Percentiles rank a stretch among this genome's conserved stretches.
Conservation (phyloP, 2,329 filamentous ascomycete species). For the Myriosclerotinia scirpicola region DNA sequence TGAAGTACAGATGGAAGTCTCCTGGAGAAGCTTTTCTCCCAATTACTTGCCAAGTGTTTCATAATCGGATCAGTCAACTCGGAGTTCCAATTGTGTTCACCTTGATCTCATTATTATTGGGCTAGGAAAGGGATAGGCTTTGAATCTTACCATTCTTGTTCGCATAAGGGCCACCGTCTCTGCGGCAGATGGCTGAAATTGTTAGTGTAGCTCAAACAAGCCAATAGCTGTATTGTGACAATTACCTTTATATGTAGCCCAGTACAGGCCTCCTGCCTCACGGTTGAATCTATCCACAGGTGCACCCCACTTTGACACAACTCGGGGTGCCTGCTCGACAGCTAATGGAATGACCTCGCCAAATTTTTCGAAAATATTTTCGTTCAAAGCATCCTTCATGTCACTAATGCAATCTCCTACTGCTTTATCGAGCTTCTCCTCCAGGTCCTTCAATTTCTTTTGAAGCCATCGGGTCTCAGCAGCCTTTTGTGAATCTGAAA, state of each 20-base stretch:
- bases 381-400: conserved; percentile 44
- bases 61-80: conserved; percentile 29
- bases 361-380: conserved; percentile 50
- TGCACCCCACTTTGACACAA: conserved; percentile 45
- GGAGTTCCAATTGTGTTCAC: conserved; percentile 5
- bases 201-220: background rate
- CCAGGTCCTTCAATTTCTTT: conserved; percentile 44
- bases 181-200: conserved; percentile 49
- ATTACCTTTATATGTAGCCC: conserved; percentile 51
- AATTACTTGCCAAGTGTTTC: conserved; percentile 31
- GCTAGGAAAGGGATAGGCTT: too few species aligned
- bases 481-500: conserved; percentile 45
- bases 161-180: conserved; percentile 49
- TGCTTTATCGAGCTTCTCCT: conserved; percentile 45
- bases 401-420: conserved; percentile 44
- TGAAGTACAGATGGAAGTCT: conserved; percentile 45
- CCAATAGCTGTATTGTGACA: background rate
- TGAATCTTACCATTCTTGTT: conserved; percentile 39
- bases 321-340: conserved; percentile 41
- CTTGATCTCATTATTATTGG: background rate
- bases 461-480: conserved; percentile 44
- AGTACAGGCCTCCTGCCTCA: conserved; percentile 49
- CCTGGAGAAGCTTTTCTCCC: conserved; percentile 43
- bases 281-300: conserved; percentile 41
- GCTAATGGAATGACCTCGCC: conserved; percentile 44